A percentile compares a stretch with the other conserved stretches of the same genome.
phyloP scores from a whole-genome alignment of 2,329 filamentous ascomycete species.

The Macrophomina phaseolina region DNA sequence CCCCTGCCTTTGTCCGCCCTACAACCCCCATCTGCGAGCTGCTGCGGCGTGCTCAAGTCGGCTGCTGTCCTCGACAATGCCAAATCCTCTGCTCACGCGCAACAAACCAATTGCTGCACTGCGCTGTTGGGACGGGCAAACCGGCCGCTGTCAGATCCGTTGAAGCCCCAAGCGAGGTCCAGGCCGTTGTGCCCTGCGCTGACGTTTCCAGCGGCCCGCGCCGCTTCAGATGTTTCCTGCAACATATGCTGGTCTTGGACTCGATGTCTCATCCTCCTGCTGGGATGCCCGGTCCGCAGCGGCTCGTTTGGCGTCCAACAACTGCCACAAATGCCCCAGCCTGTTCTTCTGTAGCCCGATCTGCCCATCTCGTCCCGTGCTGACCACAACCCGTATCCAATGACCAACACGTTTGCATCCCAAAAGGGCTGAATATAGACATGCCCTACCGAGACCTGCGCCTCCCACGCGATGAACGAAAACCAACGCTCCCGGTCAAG shows the following conservation, averaged over 20 bases:
- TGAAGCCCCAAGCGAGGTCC: neutral
- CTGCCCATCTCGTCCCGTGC: neutral
- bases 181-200: neutral
- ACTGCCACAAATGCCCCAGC: neutral
- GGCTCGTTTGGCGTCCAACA: neutral
- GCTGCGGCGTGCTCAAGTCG: neutral
- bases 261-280: neutral
- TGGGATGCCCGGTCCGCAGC: neutral
- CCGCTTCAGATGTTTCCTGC: conserved; percentile 5
- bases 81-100: too few relatives aligned
- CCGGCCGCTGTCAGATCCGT: neutral
- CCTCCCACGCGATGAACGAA: neutral
- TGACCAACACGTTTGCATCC: conserved; percentile 14
- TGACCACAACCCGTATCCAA: neutral
- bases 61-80: neutral
- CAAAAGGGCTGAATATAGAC: conserved; percentile 6
- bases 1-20: neutral
- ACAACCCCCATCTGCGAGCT: neutral
- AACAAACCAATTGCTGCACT: too few relatives aligned
- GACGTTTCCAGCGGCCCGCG: conserved; percentile 6
- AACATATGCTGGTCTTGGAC: neutral
- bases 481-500: neutral
- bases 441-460: neutral
- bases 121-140: neutral
- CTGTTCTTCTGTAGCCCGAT: neutral